Percentiles rank a stretch among this genome's conserved stretches.
Evolutionary conservation across 1,284 basidiomycete species (phyloP).

Genomic region (Bondarzewia mesenterica): DNA sequence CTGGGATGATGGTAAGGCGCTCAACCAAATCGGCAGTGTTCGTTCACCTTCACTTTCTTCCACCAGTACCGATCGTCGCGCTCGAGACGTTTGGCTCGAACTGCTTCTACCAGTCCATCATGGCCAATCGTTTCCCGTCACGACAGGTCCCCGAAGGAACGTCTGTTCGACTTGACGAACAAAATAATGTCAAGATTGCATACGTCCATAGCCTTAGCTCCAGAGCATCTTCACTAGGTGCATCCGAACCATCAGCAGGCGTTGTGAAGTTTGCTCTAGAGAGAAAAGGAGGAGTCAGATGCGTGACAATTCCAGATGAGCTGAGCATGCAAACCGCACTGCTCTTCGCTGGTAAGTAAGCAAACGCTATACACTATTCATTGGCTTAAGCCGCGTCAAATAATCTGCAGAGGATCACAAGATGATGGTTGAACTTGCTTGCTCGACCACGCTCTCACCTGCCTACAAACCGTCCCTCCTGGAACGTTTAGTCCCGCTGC

Average conservation of each 20-base stretch:
- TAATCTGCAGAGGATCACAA: conserved; percentile 60
- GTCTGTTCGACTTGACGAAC: conserved; percentile 28
- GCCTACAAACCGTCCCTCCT: conserved; percentile 56
- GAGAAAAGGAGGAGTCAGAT: conserved; percentile 44
- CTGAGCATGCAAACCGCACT: conserved; percentile 52
- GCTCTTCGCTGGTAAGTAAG: conserved; percentile 46
- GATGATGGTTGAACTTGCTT: conserved; percentile 63
- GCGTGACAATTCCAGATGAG: conserved; percentile 57
- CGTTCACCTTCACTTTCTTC: neutral
- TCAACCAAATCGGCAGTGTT: neutral
- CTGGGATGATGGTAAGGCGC: conserved; percentile 55
- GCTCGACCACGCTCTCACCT: conserved; percentile 55
- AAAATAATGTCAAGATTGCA: conserved; percentile 42
- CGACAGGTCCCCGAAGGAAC: conserved; percentile 18
- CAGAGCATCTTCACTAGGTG: conserved; percentile 62
- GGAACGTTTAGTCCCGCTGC: conserved; percentile 34
- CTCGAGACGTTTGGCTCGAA: conserved; percentile 65
- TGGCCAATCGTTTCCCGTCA: conserved; percentile 42
- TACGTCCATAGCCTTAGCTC: conserved; percentile 50
- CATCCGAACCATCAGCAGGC: conserved; percentile 50
- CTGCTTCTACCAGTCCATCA: conserved; percentile 64
- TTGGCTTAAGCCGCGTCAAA: neutral
- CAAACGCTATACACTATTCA: neutral
- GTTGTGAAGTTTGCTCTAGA: conserved; percentile 58
- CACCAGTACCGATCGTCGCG: conserved; percentile 51